Conservation (phyloP, 2,329 filamentous ascomycete genomes). For the Aspergillus terreus region DNA sequence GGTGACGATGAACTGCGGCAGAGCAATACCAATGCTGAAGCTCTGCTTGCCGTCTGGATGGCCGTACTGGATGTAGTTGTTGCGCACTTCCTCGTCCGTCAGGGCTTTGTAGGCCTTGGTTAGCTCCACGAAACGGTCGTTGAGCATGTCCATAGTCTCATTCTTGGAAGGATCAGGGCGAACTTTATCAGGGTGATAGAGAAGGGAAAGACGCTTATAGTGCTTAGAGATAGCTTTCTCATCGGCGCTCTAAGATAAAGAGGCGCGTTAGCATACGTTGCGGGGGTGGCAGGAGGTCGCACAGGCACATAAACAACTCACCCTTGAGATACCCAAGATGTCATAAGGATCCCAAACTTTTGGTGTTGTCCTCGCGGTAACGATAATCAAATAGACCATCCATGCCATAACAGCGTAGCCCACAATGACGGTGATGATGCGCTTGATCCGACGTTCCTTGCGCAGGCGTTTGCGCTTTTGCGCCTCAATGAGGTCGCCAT, state of each 20-base stretch:
- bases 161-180: conserved; percentile 81
- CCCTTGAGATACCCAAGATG: conserved; percentile 80
- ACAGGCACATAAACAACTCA: conserved; percentile 38
- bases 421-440: conserved; percentile 67
- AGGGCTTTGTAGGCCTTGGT: conserved; percentile 98
- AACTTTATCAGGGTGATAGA: conserved; percentile 90
- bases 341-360: conserved; percentile 98
- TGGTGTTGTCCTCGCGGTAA: conserved; percentile 65
- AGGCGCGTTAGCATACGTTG: not conserved
- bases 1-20: conserved; percentile 87
- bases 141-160: conserved; percentile 79
- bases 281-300: not conserved
- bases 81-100: conserved; percentile 93
- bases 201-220: conserved; percentile 81
- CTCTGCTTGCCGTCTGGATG: conserved; percentile 98
- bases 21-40: conserved; percentile 93
- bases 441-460: conserved; percentile 83
- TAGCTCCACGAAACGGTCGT: conserved; percentile 86
- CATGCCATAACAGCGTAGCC: conserved; percentile 83
- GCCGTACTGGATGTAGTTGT: conserved; percentile 94
- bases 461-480: conserved; percentile 84
- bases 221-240: conserved; percentile 91
- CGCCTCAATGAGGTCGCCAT: conserved; percentile 77
- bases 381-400: conserved; percentile 87
- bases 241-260: conserved; percentile 59